phyloP scores from a whole-genome alignment of 371 early-diverging fungal genomes.

The Apophysomyces variabilis region DNA sequence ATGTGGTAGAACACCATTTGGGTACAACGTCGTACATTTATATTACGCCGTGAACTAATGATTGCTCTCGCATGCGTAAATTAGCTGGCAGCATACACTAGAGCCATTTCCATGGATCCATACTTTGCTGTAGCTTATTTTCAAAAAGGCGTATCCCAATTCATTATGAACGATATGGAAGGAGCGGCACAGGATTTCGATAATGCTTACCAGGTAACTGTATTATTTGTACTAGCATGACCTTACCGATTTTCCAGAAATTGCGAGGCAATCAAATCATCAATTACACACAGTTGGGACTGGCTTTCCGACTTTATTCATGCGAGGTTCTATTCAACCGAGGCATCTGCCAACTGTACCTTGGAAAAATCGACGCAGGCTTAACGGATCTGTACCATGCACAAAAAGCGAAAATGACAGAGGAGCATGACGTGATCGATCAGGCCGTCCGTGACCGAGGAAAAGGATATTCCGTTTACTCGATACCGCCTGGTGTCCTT shows the following conservation, averaged over 20 bases:
- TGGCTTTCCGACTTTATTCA: conserved; percentile 83
- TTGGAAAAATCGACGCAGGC: conserved; percentile 78
- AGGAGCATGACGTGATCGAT: conserved; percentile 76
- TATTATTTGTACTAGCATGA: background rate
- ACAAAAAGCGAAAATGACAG: conserved; percentile 65
- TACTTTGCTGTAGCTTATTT: conserved; percentile 93
- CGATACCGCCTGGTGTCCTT: conserved; percentile 77
- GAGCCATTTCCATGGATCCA: conserved; percentile 80
- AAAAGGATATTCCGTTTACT: conserved; percentile 75
- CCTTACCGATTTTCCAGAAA: conserved; percentile 48
- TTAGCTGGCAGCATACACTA: conserved; percentile 74
- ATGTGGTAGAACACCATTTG: conserved; percentile 10
- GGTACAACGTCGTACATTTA: conserved; percentile 17
- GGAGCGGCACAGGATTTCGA: conserved; percentile 79
- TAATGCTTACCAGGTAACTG: conserved; percentile 61
- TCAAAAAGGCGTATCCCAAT: conserved; percentile 87
- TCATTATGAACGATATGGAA: conserved; percentile 61
- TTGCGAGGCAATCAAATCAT: conserved; percentile 89
- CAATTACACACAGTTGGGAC: conserved; percentile 94
- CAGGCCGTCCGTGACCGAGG: conserved; percentile 76
- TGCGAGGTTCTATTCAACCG: conserved; percentile 92
- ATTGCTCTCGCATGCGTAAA: conserved; percentile 5
- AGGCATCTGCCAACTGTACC: conserved; percentile 80
- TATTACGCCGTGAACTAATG: conserved; percentile 14
- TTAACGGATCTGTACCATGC: conserved; percentile 80